These are phyloP conservation scores for Pseudogymnoascus sp. DNA, from an alignment of 2,329 filamentous ascomycete genomes.

Conservation along the genomic window DNA sequence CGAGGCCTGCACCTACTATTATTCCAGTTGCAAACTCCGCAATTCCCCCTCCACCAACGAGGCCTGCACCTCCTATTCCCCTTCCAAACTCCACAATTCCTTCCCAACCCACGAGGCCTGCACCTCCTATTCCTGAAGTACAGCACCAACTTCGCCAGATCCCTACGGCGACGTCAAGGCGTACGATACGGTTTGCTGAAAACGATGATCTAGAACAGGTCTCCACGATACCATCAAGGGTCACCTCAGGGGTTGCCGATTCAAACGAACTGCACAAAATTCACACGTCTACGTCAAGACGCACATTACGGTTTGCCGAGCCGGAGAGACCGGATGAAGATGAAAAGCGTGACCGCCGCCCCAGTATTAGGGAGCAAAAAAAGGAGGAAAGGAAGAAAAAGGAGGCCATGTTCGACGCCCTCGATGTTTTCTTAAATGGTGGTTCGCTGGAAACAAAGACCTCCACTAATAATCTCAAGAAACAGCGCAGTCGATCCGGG, in stretches of 20 bases:
- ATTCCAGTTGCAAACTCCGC: not conserved
- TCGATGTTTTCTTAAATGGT: no score
- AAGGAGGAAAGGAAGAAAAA: not conserved
- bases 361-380: not conserved
- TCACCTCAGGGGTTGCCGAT: no score
- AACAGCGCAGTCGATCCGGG: not conserved
- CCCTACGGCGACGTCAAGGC: not conserved
- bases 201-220: not conserved
- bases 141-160: not conserved
- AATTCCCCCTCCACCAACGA: not conserved
- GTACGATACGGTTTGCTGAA: not conserved
- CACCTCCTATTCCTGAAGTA: not conserved
- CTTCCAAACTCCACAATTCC: not conserved
- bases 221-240: not conserved
- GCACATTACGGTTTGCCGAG: not conserved
- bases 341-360: not conserved
- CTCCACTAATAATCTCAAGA: not conserved
- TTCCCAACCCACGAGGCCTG: not conserved
- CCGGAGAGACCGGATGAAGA: not conserved
- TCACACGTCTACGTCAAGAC: not conserved
- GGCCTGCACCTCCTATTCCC: not conserved
- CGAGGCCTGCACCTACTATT: not conserved
- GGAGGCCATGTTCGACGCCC: no score
- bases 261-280: not conserved
- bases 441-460: no score